phyloP scores from a whole-genome alignment of 352 stramenopile genomes.

The Blastocystis sp. region DNA sequence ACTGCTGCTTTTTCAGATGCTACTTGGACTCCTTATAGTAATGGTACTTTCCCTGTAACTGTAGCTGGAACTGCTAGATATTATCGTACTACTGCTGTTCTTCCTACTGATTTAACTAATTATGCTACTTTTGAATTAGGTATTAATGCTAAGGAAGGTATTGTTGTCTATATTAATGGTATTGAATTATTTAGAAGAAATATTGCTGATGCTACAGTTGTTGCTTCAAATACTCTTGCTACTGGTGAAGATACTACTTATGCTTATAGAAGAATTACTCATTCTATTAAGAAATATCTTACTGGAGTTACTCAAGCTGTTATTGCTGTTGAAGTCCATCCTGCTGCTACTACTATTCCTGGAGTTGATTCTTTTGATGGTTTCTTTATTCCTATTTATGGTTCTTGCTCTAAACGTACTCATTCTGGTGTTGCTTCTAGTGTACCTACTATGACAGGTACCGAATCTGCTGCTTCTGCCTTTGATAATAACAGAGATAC shows the following conservation, averaged over 20 bases:
- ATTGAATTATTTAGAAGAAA: background rate
- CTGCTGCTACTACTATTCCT: no score
- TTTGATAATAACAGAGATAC: constrained; percentile 15
- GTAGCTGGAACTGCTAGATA: constrained; percentile 3
- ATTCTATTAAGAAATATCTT: no score
- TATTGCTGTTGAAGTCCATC: constrained; percentile 20
- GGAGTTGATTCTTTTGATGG: no score
- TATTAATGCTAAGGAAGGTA: constrained; percentile 13
- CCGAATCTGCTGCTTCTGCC: background rate
- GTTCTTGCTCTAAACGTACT: no score
- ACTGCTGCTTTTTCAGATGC: background rate
- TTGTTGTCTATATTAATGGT: constrained; percentile 16
- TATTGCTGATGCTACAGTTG: background rate
- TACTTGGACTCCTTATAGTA: background rate
- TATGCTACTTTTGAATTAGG: constrained; percentile 10
- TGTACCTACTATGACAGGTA: background rate
- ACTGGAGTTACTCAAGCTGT: background rate
- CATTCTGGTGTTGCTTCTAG: no score
- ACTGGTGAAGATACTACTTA: background rate
- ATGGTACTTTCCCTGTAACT: background rate
- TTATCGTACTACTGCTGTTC: background rate
- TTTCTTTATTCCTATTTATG: no score
- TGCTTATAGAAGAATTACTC: no score
- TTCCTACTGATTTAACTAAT: background rate
- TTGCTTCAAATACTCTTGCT: background rate